Conservation (phyloP, 2,329 filamentous ascomycete species). For the Penicillium sp. region DNA sequence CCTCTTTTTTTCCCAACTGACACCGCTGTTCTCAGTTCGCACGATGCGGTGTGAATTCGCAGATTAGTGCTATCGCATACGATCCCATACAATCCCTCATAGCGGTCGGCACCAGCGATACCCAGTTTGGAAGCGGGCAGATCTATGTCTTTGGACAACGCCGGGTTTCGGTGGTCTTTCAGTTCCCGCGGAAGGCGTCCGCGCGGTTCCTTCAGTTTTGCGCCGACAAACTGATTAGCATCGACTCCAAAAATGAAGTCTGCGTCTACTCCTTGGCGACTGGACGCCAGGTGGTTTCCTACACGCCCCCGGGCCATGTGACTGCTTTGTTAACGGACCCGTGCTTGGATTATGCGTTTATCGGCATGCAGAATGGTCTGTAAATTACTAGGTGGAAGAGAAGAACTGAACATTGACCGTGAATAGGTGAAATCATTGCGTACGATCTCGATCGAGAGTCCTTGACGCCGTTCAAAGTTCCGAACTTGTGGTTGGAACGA, state of each 20-base stretch:
- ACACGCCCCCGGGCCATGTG: slow-evolving; percentile 74
- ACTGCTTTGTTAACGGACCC: slow-evolving; percentile 77
- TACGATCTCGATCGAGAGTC: slow-evolving; percentile 85
- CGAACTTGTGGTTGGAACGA: slow-evolving; percentile 78
- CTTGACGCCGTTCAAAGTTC: slow-evolving; percentile 73
- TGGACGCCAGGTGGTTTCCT: slow-evolving; percentile 63
- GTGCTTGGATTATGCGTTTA: slow-evolving; percentile 86
- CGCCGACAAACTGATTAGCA: slow-evolving; percentile 76
- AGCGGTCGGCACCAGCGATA: slow-evolving; percentile 85
- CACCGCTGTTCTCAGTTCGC: slow-evolving; percentile 49
- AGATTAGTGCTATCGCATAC: slow-evolving; percentile 76
- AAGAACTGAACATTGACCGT: not conserved
- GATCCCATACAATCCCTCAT: slow-evolving; percentile 92
- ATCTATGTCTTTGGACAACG: slow-evolving; percentile 85
- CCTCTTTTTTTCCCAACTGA: slow-evolving; percentile 19
- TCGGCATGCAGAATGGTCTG: slow-evolving; percentile 70
- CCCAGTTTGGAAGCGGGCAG: slow-evolving; percentile 77
- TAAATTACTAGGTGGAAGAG: not conserved
- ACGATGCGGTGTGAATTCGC: slow-evolving; percentile 77
- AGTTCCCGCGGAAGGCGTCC: slow-evolving; percentile 68
- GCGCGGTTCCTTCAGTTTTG: slow-evolving; percentile 79
- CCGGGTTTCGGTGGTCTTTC: slow-evolving; percentile 72
- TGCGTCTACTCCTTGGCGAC: slow-evolving; percentile 76
- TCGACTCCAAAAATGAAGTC: slow-evolving; percentile 84
- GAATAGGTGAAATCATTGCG: slow-evolving; percentile 72